Conservation (phyloP, 2,329 filamentous ascomycete genomes). For the Cladosporium sp. region DNA sequence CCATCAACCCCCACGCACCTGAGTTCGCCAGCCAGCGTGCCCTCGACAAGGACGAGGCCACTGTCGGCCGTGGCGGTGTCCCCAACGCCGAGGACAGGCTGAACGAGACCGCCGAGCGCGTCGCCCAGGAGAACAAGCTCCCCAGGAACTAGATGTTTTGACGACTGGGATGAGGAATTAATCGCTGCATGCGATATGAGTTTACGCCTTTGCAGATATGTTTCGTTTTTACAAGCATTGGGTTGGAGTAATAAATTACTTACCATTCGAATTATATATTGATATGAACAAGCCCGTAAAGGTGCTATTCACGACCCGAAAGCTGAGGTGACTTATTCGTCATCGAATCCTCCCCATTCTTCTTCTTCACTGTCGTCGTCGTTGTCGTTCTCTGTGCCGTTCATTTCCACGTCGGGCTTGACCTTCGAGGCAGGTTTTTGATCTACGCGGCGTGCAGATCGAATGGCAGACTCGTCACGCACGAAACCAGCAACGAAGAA, state of each 20-base stretch:
- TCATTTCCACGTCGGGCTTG: background rate
- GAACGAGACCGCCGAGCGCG: conserved; percentile 33
- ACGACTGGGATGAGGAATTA: background rate
- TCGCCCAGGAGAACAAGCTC: conserved; percentile 29
- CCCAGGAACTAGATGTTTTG: background rate
- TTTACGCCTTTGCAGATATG: conserved; percentile 12
- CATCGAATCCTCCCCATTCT: conserved; percentile 48
- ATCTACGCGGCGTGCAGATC: background rate
- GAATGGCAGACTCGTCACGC: conserved; percentile 47
- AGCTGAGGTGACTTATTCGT: conserved; percentile 21
- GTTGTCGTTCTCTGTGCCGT: background rate
- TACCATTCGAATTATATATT: conserved; percentile 17
- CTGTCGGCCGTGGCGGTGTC: conserved; percentile 37
- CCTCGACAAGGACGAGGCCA: conserved; percentile 30
- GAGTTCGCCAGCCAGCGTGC: conserved; percentile 38
- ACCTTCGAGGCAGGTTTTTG: background rate
- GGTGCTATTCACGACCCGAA: conserved; percentile 30
- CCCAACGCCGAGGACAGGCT: conserved; percentile 38
- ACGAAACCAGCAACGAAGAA: conserved; percentile 94
- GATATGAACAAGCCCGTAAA: conserved; percentile 12
- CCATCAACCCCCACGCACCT: conserved; percentile 28
- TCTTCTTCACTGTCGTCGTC: conserved; percentile 27
- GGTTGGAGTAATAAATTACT: conserved; percentile 9
- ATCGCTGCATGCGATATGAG: background rate
- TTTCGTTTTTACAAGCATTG: conserved; percentile 1